Base-by-base conservation (phyloP, 176 grass and related monocot species). In the Guadua angustifolia region DNA sequence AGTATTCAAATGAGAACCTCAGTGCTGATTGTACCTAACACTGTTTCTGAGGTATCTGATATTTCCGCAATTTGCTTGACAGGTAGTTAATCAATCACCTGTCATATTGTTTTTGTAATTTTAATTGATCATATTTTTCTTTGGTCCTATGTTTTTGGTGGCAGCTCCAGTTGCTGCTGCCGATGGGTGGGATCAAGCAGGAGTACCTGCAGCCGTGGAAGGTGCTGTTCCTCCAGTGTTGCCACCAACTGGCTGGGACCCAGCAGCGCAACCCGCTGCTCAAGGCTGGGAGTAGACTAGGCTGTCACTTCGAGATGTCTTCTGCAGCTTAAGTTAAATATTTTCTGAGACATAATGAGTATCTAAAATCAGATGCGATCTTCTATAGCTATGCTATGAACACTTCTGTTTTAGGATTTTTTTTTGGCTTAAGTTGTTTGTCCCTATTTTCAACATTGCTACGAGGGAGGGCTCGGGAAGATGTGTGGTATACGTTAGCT, bases 121-220 rank as follows among this genome's bases (percentile, higher is more conserved):
- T 50, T 1, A 50, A 15, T 40, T 49, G 49, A 56, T 68, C 9
- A 38, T 10, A 57, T 63, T 42, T 70, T 21, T 16, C 7, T 36
- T 24, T 86, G 2, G 36, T 50, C 0, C 4, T 24, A 1, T 78
- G 17, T 70, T 33, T 67, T 71, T 22, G 50, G 24, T 86, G 36
- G 62, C 92, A 92, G 92, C 92, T 84, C 83, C 92, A 2, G 87
- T 69, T 66, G 68, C 63, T 77, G 90, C 60, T 47, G 92, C n/a
- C 8, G 86, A 91, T 40, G 94, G 92, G 64, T 97, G 94, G 94
- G 94, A 92, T 74, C 52, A 61, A 25, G 87, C 80, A 19, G 86
- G 69, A 24, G 77, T 86, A 55, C 63, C 57, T 10, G 78, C 45
- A 43, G 66, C 80, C 51, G 59, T 42, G 11, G 89, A 91, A n/a